Percentiles rank a stretch among this genome's conserved stretches.
Conservation (phyloP, 352 stramenopile species). For the Globisporangium cylindrosporum region DNA sequence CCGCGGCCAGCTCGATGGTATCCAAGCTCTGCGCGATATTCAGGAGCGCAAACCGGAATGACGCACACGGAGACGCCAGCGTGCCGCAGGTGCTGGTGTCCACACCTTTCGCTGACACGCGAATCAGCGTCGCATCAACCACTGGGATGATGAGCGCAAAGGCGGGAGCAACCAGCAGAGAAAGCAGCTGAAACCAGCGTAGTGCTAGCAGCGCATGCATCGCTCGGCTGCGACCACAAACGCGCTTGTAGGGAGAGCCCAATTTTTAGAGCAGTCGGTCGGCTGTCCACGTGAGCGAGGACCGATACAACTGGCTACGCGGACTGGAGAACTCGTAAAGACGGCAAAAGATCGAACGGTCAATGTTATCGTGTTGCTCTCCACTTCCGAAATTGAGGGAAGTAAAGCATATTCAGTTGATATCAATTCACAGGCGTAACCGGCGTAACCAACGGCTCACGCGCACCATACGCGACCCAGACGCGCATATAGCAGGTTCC, state of each 20-base stretch:
- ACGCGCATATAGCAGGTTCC: too few species aligned
- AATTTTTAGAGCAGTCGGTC: background rate
- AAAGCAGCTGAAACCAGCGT: background rate
- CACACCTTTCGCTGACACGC: background rate
- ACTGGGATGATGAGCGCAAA: constrained; percentile 5
- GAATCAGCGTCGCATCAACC: constrained; percentile 18
- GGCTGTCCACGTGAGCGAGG: background rate
- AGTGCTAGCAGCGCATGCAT: background rate
- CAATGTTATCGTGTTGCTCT: background rate
- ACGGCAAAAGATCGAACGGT: background rate
- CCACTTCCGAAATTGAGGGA: background rate
- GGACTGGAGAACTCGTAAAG: too few species aligned
- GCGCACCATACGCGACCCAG: too few species aligned
- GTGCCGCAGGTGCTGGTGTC: background rate
- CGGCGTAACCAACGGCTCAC: background rate
- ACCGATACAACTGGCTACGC: background rate
- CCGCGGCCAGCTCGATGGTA: background rate
- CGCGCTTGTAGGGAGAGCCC: background rate
- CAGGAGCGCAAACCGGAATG: constrained; percentile 2
- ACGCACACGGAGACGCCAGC: background rate
- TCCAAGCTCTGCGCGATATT: background rate
- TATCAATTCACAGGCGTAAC: background rate
- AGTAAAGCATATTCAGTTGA: background rate
- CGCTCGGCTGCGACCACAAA: background rate
- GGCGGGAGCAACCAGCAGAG: background rate